These are phyloP conservation scores for Populus hybrid DNA, from an alignment of 441 rosid species.

Conservation along the genomic window DNA sequence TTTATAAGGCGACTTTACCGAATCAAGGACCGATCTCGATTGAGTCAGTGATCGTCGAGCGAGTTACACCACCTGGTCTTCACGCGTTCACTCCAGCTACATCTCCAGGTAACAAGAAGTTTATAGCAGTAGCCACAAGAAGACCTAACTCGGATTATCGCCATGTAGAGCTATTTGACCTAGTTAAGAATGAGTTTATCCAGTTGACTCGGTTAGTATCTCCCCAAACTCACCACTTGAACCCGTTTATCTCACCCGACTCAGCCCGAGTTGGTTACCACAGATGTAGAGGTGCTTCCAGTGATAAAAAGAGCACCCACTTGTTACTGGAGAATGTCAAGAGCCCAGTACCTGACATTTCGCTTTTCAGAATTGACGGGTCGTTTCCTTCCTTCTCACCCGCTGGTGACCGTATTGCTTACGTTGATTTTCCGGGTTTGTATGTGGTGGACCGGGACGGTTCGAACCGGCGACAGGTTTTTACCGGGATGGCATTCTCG, in stretches of 20 bases:
- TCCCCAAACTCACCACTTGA: slow-evolving; percentile 61
- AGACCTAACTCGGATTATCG: slow-evolving; percentile 54
- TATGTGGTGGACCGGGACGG: slow-evolving; percentile 82
- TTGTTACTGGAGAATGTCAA: slow-evolving; percentile 59
- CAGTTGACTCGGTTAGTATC: slow-evolving; percentile 73
- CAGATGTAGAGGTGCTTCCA: slow-evolving; percentile 54
- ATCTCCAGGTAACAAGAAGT: slow-evolving; percentile 68
- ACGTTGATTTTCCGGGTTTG: slow-evolving; percentile 68
- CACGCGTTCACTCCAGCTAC: slow-evolving; percentile 46
- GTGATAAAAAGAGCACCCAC: slow-evolving; percentile 34
- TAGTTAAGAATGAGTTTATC: slow-evolving; percentile 41
- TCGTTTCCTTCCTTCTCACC: slow-evolving; percentile 88
- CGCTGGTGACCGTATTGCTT: slow-evolving; percentile 65
- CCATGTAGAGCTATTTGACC: slow-evolving; percentile 75
- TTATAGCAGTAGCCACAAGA: slow-evolving; percentile 79
- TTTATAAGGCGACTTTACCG: too few relatives aligned
- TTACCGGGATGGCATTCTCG: slow-evolving; percentile 48
- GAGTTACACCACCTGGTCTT: too few relatives aligned
- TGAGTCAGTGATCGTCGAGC: too few relatives aligned
- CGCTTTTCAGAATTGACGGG: slow-evolving; percentile 74
- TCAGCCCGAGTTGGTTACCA: slow-evolving; percentile 70
- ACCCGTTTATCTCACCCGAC: slow-evolving; percentile 82
- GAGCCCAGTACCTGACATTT: slow-evolving; percentile 45
- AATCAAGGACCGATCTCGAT: too few relatives aligned
- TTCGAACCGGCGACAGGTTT: slow-evolving; percentile 51